Evolutionary conservation across 2,329 filamentous ascomycete species (phyloP).

Genomic region (Botryotinia globosa): DNA sequence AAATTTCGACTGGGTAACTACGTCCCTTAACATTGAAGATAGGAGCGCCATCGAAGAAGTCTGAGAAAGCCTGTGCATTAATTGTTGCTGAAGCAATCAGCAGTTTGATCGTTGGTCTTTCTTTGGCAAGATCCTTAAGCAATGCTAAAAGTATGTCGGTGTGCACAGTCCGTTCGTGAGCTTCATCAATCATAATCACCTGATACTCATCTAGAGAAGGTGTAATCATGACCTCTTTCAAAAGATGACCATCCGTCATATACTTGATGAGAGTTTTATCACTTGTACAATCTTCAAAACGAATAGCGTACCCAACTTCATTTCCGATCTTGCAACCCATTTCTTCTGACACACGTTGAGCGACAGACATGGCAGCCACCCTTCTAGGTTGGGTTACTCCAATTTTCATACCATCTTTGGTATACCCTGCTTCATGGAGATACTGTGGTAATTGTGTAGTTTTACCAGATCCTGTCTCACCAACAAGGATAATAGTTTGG

Average conservation of each 20-base stretch:
- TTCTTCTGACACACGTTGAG: constrained; percentile 92
- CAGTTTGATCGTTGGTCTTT: constrained; percentile 80
- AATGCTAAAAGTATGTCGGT: constrained; percentile 88
- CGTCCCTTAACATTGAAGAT: constrained; percentile 94
- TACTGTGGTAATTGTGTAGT: constrained; percentile 95
- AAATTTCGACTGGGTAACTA: constrained; percentile 84
- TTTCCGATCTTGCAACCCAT: constrained; percentile 86
- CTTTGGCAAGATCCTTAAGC: constrained; percentile 82
- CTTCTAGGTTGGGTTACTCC: constrained; percentile 92
- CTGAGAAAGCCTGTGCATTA: constrained; percentile 87
- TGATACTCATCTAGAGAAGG: constrained; percentile 80
- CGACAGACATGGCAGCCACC: constrained; percentile 96
- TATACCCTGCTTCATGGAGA: constrained; percentile 86
- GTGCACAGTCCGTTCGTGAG: constrained; percentile 87
- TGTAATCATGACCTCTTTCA: constrained; percentile 86
- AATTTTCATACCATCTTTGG: constrained; percentile 77
- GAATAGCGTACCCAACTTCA: constrained; percentile 91
- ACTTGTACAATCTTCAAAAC: constrained; percentile 88
- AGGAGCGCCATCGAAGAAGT: constrained; percentile 87
- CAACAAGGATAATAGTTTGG: constrained; percentile 87
- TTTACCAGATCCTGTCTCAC: constrained; percentile 93
- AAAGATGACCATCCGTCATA: constrained; percentile 95
- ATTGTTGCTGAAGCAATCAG: constrained; percentile 93
- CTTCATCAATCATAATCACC: constrained; percentile 94
- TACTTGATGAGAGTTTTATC: constrained; percentile 93